Conservation (phyloP, 148 eudicot species). For the Linanthus parryae region DNA sequence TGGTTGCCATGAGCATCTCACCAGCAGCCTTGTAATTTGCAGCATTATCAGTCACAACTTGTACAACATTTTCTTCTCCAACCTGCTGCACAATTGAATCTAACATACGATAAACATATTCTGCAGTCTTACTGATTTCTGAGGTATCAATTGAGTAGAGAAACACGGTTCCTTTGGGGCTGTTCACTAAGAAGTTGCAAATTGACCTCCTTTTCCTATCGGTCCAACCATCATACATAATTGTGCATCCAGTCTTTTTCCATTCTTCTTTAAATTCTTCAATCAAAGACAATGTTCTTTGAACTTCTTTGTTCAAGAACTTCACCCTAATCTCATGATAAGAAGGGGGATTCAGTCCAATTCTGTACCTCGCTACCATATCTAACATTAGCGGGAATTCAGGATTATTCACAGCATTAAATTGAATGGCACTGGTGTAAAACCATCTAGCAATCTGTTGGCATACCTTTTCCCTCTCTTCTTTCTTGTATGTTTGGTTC, state of each 20-base stretch:
- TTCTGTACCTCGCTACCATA: neutral
- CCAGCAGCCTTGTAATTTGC: slow-evolving; percentile 9
- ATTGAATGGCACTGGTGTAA: neutral
- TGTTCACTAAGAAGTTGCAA: slow-evolving; percentile 7
- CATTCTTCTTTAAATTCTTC: neutral
- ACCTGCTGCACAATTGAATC: slow-evolving; percentile 6
- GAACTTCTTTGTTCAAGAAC: neutral
- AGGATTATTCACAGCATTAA: slow-evolving; percentile 1
- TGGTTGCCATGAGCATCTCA: slow-evolving; percentile 11
- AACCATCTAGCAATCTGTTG: neutral
- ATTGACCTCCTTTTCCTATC: too few species aligned
- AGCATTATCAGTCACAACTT: slow-evolving; percentile 8
- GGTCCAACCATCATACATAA: neutral
- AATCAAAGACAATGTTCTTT: neutral
- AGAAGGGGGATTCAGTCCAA: neutral
- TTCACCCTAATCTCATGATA: neutral
- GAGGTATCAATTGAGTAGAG: slow-evolving; percentile 9
- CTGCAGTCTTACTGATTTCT: slow-evolving; percentile 3
- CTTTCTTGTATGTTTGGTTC: neutral
- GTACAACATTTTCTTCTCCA: slow-evolving; percentile 6
- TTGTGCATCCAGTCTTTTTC: neutral
- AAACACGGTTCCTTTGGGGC: slow-evolving; percentile 10
- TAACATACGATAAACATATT: slow-evolving; percentile 8
- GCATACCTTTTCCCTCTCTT: neutral
- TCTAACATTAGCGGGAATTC: neutral